These are phyloP conservation scores for Neoboletus subvelutipes DNA, from an alignment of 768 basidiomycete species.

Conservation along the genomic window DNA sequence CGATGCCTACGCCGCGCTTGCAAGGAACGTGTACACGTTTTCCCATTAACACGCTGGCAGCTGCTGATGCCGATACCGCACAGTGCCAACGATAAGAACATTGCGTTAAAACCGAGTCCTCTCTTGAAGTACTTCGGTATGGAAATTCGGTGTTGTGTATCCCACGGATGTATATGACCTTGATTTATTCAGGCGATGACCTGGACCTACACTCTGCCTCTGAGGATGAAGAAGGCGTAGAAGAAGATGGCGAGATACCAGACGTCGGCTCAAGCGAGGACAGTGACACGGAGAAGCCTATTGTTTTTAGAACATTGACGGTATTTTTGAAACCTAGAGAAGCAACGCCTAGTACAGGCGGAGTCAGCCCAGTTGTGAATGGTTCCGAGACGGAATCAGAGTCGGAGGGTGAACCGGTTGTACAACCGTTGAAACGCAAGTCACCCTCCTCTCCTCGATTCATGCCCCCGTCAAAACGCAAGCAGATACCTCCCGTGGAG, in stretches of 20 bases:
- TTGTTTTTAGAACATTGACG: slow-evolving; percentile 25
- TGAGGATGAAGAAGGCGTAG: slow-evolving; percentile 35
- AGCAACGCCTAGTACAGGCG: background rate
- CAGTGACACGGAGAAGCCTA: slow-evolving; percentile 23
- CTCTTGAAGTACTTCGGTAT: slow-evolving; percentile 51
- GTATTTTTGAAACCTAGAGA: slow-evolving; percentile 13
- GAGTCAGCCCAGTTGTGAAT: slow-evolving; percentile 1
- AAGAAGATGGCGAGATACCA: slow-evolving; percentile 20
- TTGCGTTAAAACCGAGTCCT: slow-evolving; percentile 43
- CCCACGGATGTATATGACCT: background rate
- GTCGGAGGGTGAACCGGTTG: slow-evolving; percentile 19
- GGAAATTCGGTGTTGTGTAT: slow-evolving; percentile 1
- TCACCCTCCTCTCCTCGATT: slow-evolving; percentile 16
- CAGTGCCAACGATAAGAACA: too few species aligned
- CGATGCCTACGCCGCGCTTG: too few species aligned
- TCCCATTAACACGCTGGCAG: too few species aligned
- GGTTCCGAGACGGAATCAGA: slow-evolving; percentile 38
- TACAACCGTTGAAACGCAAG: slow-evolving; percentile 24
- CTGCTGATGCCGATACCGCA: too few species aligned
- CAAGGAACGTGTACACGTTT: too few species aligned
- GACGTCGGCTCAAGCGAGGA: slow-evolving; percentile 22
- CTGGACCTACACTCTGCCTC: slow-evolving; percentile 54
- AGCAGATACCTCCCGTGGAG: slow-evolving; percentile 7
- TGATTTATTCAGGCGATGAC: slow-evolving; percentile 32
- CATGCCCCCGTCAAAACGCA: slow-evolving; percentile 19